phyloP scores from a whole-genome alignment of 768 basidiomycete genomes.

The Termitomyces sp. region DNA sequence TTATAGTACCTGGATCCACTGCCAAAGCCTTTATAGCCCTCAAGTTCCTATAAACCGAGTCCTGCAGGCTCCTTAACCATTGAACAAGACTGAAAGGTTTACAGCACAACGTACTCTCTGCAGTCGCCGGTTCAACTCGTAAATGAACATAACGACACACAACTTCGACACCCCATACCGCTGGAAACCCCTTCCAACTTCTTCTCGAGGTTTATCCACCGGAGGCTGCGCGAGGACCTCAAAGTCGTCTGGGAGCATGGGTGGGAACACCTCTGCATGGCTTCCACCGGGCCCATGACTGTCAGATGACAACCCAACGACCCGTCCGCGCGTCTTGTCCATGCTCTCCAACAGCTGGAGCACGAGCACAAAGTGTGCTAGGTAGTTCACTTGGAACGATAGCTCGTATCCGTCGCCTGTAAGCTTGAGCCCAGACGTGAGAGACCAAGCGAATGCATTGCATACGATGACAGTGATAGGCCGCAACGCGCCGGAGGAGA shows the following conservation, averaged over 20 bases:
- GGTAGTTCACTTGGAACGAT: slow-evolving; percentile 7
- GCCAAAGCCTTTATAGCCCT: slow-evolving; percentile 4
- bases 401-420: slow-evolving; percentile 5
- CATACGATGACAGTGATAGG: slow-evolving; percentile 5
- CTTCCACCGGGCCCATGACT: slow-evolving; percentile 5
- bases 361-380: slow-evolving; percentile 6
- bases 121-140: slow-evolving; percentile 10
- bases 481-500: not conserved
- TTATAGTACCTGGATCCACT: slow-evolving; percentile 5
- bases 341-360: slow-evolving; percentile 3
- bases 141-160: slow-evolving; percentile 9
- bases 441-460: slow-evolving; percentile 15
- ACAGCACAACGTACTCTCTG: not conserved
- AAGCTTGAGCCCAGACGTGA: slow-evolving; percentile 4
- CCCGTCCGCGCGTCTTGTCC: slow-evolving; percentile 5
- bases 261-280: slow-evolving; percentile 8
- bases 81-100: too few relatives aligned
- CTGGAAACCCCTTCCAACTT: slow-evolving; percentile 9
- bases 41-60: not conserved
- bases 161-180: slow-evolving; percentile 11
- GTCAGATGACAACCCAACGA: slow-evolving; percentile 13
- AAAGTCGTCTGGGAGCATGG: slow-evolving; percentile 1
- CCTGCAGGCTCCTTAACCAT: not conserved
- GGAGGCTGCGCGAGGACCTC: slow-evolving; percentile 2
- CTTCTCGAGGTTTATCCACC: slow-evolving; percentile 1